Conservation (phyloP, 441 rosid species). For the Hura crepitans region DNA sequence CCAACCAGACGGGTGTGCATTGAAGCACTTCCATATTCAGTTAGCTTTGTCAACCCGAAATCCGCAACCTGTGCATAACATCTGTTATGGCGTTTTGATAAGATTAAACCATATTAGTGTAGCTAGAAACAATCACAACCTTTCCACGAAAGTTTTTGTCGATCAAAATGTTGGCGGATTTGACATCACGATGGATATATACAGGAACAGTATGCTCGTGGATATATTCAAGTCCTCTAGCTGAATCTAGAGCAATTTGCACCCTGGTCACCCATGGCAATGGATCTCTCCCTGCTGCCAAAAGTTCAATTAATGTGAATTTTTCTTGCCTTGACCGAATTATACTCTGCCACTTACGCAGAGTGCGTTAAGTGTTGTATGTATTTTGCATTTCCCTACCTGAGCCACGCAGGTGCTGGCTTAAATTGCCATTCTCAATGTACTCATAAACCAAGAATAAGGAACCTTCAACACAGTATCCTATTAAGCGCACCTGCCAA, state of each 20-base stretch:
- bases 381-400: too few species aligned
- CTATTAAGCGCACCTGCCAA: conserved; percentile 83
- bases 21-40: conserved; percentile 66
- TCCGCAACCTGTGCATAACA: conserved; percentile 63
- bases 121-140: conserved; percentile 41
- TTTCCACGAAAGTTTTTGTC: conserved; percentile 76
- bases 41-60: conserved; percentile 83
- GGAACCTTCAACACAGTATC: conserved; percentile 91
- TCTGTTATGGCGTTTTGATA: conserved; percentile 13
- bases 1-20: conserved; percentile 76
- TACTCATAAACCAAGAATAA: conserved; percentile 81
- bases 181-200: conserved; percentile 82
- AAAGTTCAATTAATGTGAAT: conserved; percentile 43
- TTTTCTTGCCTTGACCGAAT: too few species aligned
- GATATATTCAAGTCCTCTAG: conserved; percentile 94
- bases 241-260: conserved; percentile 93
- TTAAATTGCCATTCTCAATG: conserved; percentile 86
- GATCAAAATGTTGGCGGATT: conserved; percentile 78
- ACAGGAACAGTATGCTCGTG: conserved; percentile 96
- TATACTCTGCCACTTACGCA: too few species aligned
- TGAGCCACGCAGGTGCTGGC: conserved; percentile 81
- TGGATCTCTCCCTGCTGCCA: conserved; percentile 58
- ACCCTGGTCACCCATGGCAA: conserved; percentile 74
- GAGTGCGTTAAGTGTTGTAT: too few species aligned
- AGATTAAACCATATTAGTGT: too few species aligned